Evolutionary conservation across 257 asterid genomes (phyloP).

Genomic region (Plectranthus barbatus): DNA sequence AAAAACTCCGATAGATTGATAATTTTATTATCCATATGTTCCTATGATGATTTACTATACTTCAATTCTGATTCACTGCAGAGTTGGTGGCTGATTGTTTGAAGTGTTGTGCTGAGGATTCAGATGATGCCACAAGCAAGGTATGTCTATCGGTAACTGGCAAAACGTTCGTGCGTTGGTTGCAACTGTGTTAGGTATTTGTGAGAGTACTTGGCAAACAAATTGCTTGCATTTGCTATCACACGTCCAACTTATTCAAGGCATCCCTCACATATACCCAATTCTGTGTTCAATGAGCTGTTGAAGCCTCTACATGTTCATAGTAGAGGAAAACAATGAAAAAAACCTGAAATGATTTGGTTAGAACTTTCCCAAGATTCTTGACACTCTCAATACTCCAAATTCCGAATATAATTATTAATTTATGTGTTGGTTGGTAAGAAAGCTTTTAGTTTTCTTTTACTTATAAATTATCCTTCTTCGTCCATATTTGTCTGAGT

Average conservation of each 20-base stretch:
- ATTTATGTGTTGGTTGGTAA: background rate
- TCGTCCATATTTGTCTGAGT: background rate
- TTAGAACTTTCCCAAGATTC: too few relatives aligned
- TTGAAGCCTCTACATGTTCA: background rate
- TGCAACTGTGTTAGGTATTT: background rate
- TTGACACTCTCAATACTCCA: background rate
- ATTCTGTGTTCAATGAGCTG: background rate
- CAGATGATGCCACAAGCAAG: slow-evolving; percentile 91
- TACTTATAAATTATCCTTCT: background rate
- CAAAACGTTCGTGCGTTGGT: background rate
- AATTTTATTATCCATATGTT: too few relatives aligned
- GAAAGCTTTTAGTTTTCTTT: background rate
- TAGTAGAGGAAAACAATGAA: too few relatives aligned
- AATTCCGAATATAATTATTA: background rate
- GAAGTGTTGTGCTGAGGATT: slow-evolving; percentile 90
- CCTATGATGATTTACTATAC: background rate
- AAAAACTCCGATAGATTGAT: background rate
- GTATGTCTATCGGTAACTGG: slow-evolving; percentile 20
- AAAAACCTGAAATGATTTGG: too few relatives aligned
- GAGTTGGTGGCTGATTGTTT: slow-evolving; percentile 82
- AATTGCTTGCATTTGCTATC: background rate
- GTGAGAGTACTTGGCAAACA: background rate
- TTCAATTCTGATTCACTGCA: slow-evolving; percentile 21
- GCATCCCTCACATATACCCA: background rate
- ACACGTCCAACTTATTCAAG: background rate